Base-by-base conservation (phyloP, 1,284 basidiomycete species). In the Ceratobasidium papillatum region DNA sequence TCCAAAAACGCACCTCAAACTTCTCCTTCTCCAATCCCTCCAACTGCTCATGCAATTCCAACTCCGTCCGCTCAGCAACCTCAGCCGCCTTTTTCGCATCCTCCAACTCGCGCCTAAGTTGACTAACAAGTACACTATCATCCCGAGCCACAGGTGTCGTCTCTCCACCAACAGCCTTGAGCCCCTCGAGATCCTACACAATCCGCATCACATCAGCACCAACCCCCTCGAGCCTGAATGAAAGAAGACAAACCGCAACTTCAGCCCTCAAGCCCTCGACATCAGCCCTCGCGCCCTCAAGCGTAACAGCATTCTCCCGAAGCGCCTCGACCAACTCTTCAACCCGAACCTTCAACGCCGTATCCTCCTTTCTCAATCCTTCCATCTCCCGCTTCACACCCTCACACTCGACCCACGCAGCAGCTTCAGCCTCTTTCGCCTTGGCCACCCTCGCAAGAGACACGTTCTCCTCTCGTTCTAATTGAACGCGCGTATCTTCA, bases 221-320 rank as follows among this genome's bases (percentile, higher is more conserved):
- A 52, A 62, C 36, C 56, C 30, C 30, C 51, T 56, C 58, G 51
- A 74, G 63, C 27, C 45, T 47, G 68, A 17, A 54, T 8, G 62
- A 72, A 27, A 77, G 65, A 43, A n/a, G 3, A 85, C 92, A 83
- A 81, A 94, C 94, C 41, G 88, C 85, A 66, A 93, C 84, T 78
- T 98, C 95, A 38, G 87, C 85, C 74, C 96, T 86, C 69, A 98
- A 82, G 2, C 85, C 85, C 83, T 99, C 96, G 30, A 98, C 92
- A 81, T 99, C 97, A 9, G 93, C 94, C 66, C 93, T 86, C n/a
- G 96, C 94, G 79, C 91, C 92, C 83, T 99, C 96, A 19, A 98
- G 86, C 1, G 95, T 94, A 45, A 89, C 86, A n/a, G 91, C 91
- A 79, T 92, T 94, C 84, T 98, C 96, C 76, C 91, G 85, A 54